Evolutionary conservation across 495 filamentous ascomycete species (phyloP).

Genomic region (Podospora pseudocomata): DNA sequence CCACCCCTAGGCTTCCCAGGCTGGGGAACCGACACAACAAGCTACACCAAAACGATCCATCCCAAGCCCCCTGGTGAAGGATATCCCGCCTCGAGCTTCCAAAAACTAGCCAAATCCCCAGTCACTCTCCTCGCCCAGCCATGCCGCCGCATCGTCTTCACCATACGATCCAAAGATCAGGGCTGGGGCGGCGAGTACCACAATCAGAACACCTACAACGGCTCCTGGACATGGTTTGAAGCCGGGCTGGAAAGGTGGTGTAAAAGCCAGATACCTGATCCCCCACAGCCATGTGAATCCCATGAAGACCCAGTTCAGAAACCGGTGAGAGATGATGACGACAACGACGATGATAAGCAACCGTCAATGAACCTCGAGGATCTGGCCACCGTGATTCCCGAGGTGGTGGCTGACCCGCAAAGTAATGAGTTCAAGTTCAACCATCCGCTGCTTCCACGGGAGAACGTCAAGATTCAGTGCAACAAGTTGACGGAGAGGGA

Average conservation of each 20-base stretch:
- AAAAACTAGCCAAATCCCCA: conserved; percentile 31
- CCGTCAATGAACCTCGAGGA: conserved; percentile 14
- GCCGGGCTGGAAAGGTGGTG: conserved; percentile 51
- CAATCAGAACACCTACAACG: conserved; percentile 47
- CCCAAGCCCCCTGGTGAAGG: conserved; percentile 25
- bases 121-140: conserved; percentile 38
- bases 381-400: conserved; percentile 22
- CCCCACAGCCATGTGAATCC: neutral
- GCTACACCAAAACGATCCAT: neutral
- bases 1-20: conserved; percentile 34
- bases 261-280: conserved; percentile 7
- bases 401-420: neutral
- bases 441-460: conserved; percentile 40
- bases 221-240: conserved; percentile 71
- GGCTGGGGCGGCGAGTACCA: conserved; percentile 49
- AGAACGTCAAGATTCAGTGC: conserved; percentile 48
- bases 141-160: conserved; percentile 61
- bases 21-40: neutral
- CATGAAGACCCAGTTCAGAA: neutral
- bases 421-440: conserved; percentile 24
- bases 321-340: neutral
- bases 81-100: conserved; percentile 31
- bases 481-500: conserved; percentile 43
- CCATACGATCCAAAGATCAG: conserved; percentile 62
- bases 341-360: neutral